Percentiles rank a stretch among this genome's conserved stretches.
Evolutionary conservation across 768 basidiomycete species (phyloP).

Genomic region (Porphyrellus cyaneotinctus): DNA sequence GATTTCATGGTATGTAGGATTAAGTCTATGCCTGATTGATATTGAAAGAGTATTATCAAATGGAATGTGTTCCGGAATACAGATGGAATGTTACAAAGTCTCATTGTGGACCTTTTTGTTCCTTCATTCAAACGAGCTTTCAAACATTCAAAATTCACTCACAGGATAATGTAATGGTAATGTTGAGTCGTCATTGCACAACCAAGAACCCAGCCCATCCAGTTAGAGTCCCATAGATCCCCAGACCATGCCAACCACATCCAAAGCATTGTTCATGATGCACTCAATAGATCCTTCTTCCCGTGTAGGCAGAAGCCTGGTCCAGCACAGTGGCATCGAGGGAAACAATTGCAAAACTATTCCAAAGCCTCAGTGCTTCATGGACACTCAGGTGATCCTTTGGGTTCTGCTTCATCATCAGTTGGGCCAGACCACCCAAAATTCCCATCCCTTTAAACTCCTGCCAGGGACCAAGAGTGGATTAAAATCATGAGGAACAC

Average conservation of each 20-base stretch:
- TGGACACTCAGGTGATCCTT: background rate
- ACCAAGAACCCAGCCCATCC: too few relatives aligned
- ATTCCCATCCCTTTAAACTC: slow-evolving; percentile 6
- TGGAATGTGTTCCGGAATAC: too few relatives aligned
- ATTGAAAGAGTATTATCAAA: too few relatives aligned
- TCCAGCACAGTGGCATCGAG: slow-evolving; percentile 4
- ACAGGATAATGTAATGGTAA: background rate
- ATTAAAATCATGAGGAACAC: background rate
- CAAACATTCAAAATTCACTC: too few relatives aligned
- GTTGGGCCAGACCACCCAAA: background rate
- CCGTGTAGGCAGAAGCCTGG: slow-evolving; percentile 1
- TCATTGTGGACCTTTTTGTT: too few relatives aligned
- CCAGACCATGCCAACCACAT: slow-evolving; percentile 12
- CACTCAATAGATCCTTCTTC: slow-evolving; percentile 12
- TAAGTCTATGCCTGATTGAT: too few relatives aligned
- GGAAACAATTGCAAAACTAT: slow-evolving; percentile 1
- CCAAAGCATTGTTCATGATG: slow-evolving; percentile 13
- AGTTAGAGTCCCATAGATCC: slow-evolving; percentile 6
- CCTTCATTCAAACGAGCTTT: too few relatives aligned
- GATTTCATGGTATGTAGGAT: too few relatives aligned
- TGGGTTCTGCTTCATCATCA: slow-evolving; percentile 9
- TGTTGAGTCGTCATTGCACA: background rate
- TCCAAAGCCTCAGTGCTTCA: slow-evolving; percentile 7
- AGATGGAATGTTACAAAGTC: too few relatives aligned
- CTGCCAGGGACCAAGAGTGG: background rate